Conservation (phyloP, 148 eudicot species). For the Amaranthus cruentus region DNA sequence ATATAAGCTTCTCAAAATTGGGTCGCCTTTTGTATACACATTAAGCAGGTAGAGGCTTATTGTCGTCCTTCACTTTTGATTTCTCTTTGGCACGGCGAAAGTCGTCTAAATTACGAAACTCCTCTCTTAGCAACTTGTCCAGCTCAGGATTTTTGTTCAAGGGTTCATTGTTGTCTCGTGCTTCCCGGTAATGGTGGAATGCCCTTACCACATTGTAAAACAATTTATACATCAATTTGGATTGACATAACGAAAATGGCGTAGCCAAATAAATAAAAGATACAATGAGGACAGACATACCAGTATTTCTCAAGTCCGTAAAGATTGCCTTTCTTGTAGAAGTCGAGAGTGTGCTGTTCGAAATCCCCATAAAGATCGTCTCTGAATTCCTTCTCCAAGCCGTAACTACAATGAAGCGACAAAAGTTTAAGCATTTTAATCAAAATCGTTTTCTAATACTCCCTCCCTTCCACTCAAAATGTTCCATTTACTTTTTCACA, state of each 20-base stretch:
- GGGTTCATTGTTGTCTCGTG: slow-evolving; percentile 41
- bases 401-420: slow-evolving; percentile 54
- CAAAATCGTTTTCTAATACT: too few relatives aligned
- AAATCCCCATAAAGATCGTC: slow-evolving; percentile 77
- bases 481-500: too few relatives aligned
- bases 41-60: slow-evolving; percentile 10
- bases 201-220: slow-evolving; percentile 50
- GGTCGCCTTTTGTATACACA: not conserved
- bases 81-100: slow-evolving; percentile 51
- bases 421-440: slow-evolving; percentile 5
- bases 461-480: too few relatives aligned
- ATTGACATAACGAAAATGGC: not conserved
- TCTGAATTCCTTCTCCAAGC: slow-evolving; percentile 83
- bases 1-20: slow-evolving; percentile 23
- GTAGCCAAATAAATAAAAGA: not conserved
- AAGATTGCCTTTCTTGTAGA: slow-evolving; percentile 70
- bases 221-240: not conserved
- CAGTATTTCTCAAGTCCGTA: slow-evolving; percentile 98
- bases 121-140: slow-evolving; percentile 61
- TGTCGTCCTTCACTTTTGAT: slow-evolving; percentile 24
- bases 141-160: slow-evolving; percentile 54
- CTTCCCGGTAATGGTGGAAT: slow-evolving; percentile 67
- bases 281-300: slow-evolving; percentile 31
- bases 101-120: slow-evolving; percentile 60
- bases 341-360: slow-evolving; percentile 63